Percentiles rank a stretch among this genome's conserved stretches.
phyloP scores from a whole-genome alignment of 2,329 filamentous ascomycete genomes.

The Clathrospora elynae region DNA sequence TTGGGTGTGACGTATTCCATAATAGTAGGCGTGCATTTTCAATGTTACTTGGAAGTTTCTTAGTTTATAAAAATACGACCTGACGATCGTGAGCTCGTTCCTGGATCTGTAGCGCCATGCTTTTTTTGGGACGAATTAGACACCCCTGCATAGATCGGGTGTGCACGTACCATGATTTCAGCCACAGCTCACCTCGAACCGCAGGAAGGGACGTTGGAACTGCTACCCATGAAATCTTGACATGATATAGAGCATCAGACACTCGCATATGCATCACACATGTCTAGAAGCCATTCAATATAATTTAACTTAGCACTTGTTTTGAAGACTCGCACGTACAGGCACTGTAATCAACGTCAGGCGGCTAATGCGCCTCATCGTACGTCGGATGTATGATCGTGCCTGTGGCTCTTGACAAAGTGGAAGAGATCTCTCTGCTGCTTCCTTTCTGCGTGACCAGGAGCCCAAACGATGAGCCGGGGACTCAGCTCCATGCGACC shows the following conservation, averaged over 20 bases:
- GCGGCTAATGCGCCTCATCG: constrained; percentile 24
- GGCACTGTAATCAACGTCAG: constrained; percentile 18
- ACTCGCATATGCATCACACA: background rate
- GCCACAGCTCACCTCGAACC: constrained; percentile 17
- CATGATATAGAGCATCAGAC: no score
- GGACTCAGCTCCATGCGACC: constrained; percentile 2
- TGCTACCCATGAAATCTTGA: constrained; percentile 9
- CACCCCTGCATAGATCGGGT: constrained; percentile 23
- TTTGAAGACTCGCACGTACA: background rate
- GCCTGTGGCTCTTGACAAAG: constrained; percentile 17
- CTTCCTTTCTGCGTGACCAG: constrained; percentile 17
- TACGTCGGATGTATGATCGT: constrained; percentile 22
- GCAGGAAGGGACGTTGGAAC: constrained; percentile 15
- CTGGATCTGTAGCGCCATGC: constrained; percentile 16
- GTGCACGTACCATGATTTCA: constrained; percentile 20
- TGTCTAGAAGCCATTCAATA: background rate
- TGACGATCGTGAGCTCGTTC: constrained; percentile 9
- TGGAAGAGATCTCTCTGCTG: constrained; percentile 15
- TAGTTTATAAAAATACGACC: background rate
- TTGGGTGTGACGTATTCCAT: no score
- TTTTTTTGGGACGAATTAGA: constrained; percentile 13
- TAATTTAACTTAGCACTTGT: background rate
- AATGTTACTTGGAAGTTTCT: no score
- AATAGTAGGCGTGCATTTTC: no score
- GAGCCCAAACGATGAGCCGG: no score